phyloP scores from a whole-genome alignment of 495 filamentous ascomycete species.

The Entonaema liquescens region DNA sequence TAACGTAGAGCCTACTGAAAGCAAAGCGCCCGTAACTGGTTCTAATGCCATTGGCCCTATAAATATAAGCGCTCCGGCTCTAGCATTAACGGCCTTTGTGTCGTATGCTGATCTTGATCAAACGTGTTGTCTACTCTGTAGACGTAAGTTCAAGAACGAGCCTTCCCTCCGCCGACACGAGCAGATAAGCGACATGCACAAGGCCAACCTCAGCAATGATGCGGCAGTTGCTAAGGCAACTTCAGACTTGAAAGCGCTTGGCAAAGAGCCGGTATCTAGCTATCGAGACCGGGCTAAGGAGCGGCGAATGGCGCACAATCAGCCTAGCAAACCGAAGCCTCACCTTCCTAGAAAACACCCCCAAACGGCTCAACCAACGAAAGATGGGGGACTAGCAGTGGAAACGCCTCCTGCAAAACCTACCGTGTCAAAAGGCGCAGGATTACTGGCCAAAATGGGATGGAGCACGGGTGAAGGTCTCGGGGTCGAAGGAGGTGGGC shows the following conservation, averaged over 20 bases:
- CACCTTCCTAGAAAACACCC: slow-evolving; percentile 51
- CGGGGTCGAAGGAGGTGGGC: slow-evolving; percentile 80
- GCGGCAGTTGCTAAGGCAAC: slow-evolving; percentile 66
- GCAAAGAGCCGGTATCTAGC: slow-evolving; percentile 52
- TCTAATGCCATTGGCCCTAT: slow-evolving; percentile 34
- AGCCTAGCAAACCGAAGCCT: slow-evolving; percentile 63
- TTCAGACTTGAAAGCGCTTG: slow-evolving; percentile 57
- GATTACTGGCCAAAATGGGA: slow-evolving; percentile 89
- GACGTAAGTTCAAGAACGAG: slow-evolving; percentile 73
- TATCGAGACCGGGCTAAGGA: slow-evolving; percentile 89
- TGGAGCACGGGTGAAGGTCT: slow-evolving; percentile 84
- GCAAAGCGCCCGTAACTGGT: slow-evolving; percentile 32
- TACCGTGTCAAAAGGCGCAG: slow-evolving; percentile 79
- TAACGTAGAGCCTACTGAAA: slow-evolving; percentile 20
- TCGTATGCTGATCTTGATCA: slow-evolving; percentile 76
- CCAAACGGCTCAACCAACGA: slow-evolving; percentile 34
- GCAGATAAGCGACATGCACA: slow-evolving; percentile 76
- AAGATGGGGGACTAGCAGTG: slow-evolving; percentile 35
- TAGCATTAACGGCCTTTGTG: slow-evolving; percentile 37
- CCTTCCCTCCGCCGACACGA: slow-evolving; percentile 80
- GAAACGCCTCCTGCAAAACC: slow-evolving; percentile 44
- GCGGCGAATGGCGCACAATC: slow-evolving; percentile 78
- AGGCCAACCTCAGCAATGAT: slow-evolving; percentile 71
- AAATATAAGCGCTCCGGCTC: slow-evolving; percentile 3
- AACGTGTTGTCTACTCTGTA: slow-evolving; percentile 81